Evolutionary conservation across 169 alveolate genomes (phyloP).

Genomic region (Perkinsus marinus): DNA sequence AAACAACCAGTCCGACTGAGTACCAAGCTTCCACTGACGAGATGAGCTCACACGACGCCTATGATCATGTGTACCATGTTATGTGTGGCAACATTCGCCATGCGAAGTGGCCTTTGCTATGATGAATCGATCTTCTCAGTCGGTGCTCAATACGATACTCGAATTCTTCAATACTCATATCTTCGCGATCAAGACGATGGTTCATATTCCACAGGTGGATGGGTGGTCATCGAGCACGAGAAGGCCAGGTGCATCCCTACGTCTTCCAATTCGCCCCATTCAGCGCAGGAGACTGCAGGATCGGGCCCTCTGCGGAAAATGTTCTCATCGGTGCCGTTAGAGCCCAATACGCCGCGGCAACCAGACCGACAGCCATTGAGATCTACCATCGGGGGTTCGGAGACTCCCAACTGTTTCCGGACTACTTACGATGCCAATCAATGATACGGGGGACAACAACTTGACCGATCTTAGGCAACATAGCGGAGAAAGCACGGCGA

Average conservation of each 20-base stretch:
- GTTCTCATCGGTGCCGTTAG: background rate
- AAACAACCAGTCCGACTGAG: too few species aligned
- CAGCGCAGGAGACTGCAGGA: background rate
- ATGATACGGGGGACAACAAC: background rate
- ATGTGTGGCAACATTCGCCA: too few species aligned
- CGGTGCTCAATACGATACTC: too few species aligned
- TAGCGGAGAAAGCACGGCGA: background rate
- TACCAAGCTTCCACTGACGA: too few species aligned
- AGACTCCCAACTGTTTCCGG: background rate
- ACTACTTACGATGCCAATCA: background rate
- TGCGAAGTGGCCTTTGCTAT: too few species aligned
- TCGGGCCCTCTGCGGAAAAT: background rate
- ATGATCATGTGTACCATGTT: too few species aligned
- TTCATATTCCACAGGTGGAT: too few species aligned
- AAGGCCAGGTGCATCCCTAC: background rate
- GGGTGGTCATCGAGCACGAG: too few species aligned
- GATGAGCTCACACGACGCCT: too few species aligned
- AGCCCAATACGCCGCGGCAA: background rate
- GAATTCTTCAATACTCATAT: too few species aligned
- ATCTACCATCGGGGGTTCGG: background rate
- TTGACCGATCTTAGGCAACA: background rate
- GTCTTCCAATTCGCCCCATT: background rate
- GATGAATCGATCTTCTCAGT: too few species aligned
- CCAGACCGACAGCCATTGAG: background rate
- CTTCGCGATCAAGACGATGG: too few species aligned